Percentiles rank a stretch among this genome's conserved stretches.
Conservation (phyloP, 2,329 filamentous ascomycete species). For the Raffaelea ambrosiae region DNA sequence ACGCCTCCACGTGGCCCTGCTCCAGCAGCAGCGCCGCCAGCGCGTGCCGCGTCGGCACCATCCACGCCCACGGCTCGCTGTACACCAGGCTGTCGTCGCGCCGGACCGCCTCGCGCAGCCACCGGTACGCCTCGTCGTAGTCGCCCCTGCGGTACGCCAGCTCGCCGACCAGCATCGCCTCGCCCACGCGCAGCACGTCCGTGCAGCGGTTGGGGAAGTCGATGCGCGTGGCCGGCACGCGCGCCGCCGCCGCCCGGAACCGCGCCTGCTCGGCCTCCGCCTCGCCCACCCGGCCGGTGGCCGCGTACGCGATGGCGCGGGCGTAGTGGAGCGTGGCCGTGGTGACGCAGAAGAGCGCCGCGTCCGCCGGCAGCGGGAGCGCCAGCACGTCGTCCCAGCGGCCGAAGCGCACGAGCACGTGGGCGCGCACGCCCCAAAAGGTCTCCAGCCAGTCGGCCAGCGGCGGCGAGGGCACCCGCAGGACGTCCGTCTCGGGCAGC, state of each 20-base stretch:
- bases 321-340: conserved; percentile 46
- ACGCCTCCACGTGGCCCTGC: conserved; percentile 36
- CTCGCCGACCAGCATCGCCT: conserved; percentile 50
- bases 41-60: conserved; percentile 49
- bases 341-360: conserved; percentile 42
- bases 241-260: conserved; percentile 10
- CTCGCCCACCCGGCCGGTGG: conserved; percentile 30
- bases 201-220: conserved; percentile 13
- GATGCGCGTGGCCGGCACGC: conserved; percentile 23
- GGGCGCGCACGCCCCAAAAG: conserved; percentile 41
- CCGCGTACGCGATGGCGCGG: conserved; percentile 43
- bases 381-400: conserved; percentile 43
- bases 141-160: conserved; percentile 48
- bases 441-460: conserved; percentile 51
- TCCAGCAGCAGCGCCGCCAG: conserved; percentile 47
- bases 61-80: conserved; percentile 52
- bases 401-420: conserved; percentile 49
- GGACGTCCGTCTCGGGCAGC: too few species aligned
- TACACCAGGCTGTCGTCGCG: conserved; percentile 45
- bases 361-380: conserved; percentile 34
- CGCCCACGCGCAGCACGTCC: conserved; percentile 20
- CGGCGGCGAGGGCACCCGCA: conserved; percentile 21
- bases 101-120: conserved; percentile 36
- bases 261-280: conserved; percentile 17
- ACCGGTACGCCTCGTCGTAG: conserved; percentile 36